phyloP scores from a whole-genome alignment of 148 eudicot genomes.

The Amaranthus cruentus region DNA sequence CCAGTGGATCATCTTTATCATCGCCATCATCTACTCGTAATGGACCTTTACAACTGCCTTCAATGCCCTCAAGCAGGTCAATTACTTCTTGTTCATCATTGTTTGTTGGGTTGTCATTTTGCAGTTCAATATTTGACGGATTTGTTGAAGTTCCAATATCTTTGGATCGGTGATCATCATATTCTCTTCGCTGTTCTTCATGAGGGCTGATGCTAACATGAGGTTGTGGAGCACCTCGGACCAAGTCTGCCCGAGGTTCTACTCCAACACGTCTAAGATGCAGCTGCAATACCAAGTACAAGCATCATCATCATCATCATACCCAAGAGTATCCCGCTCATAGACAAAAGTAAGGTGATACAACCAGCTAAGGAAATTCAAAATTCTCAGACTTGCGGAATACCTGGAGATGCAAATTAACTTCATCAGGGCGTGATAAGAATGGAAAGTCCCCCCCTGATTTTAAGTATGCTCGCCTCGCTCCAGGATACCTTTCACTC shows the following conservation, averaged over 20 bases:
- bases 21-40: conserved; percentile 34
- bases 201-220: not conserved
- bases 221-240: conserved; percentile 35
- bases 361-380: not conserved
- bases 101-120: not conserved
- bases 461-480: conserved; percentile 80
- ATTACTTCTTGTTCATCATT: conserved; percentile 29
- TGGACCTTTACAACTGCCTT: conserved; percentile 25
- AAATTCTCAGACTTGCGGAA: not conserved
- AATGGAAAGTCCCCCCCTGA: conserved; percentile 96
- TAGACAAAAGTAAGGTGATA: not conserved
- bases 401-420: conserved; percentile 98
- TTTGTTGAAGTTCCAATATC: conserved; percentile 18
- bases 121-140: conserved; percentile 18
- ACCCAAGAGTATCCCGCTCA: not conserved
- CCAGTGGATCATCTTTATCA: conserved; percentile 43
- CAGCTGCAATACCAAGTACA: conserved; percentile 42
- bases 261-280: conserved; percentile 93
- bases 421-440: conserved; percentile 93
- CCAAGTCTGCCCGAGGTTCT: conserved; percentile 69
- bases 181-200: conserved; percentile 12
- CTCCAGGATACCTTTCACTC: conserved; percentile 79
- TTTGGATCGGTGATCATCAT: not conserved
- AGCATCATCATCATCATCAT: not conserved
- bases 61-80: conserved; percentile 4